phyloP scores from a whole-genome alignment of 192 early-diverging fungal species.

The Coemansia sp. region DNA sequence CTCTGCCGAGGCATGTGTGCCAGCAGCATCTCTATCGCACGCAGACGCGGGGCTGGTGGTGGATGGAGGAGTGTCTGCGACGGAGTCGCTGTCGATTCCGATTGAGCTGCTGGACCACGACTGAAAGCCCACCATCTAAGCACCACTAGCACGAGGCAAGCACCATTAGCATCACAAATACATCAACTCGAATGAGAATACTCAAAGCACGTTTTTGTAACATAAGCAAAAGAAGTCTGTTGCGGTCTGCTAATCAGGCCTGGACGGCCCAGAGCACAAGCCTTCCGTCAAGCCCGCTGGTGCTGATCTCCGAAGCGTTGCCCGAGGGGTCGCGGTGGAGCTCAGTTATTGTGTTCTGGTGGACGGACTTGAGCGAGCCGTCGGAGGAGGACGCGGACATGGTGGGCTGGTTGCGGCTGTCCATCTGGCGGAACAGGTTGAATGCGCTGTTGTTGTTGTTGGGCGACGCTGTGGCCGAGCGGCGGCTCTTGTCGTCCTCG shows the following conservation, averaged over 20 bases:
- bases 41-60: too few species aligned
- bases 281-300: conserved; percentile 50
- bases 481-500: conserved; percentile 65
- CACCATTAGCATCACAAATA: too few species aligned
- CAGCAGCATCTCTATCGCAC: too few species aligned
- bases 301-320: conserved; percentile 34
- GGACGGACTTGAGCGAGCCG: conserved; percentile 69
- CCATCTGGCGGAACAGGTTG: conserved; percentile 90
- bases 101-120: conserved; percentile 5
- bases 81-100: conserved; percentile 1
- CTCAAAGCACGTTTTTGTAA: too few species aligned
- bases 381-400: conserved; percentile 21
- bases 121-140: too few species aligned
- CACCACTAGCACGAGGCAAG: too few species aligned
- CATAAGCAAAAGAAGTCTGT: not conserved
- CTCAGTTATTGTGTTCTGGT: conserved; percentile 97
- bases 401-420: conserved; percentile 69
- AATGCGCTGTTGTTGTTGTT: conserved; percentile 70
- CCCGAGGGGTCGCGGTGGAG: conserved; percentile 34
- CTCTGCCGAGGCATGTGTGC: too few species aligned
- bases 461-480: conserved; percentile 47
- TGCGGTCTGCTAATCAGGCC: too few species aligned
- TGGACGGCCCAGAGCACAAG: conserved; percentile 46
- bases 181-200: too few species aligned
- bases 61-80: conserved; percentile 2